Evolutionary conservation across 768 basidiomycete genomes (phyloP), one percentile per base, ranked within the genome.

Genomic region (Hericium coralloides): DNA sequence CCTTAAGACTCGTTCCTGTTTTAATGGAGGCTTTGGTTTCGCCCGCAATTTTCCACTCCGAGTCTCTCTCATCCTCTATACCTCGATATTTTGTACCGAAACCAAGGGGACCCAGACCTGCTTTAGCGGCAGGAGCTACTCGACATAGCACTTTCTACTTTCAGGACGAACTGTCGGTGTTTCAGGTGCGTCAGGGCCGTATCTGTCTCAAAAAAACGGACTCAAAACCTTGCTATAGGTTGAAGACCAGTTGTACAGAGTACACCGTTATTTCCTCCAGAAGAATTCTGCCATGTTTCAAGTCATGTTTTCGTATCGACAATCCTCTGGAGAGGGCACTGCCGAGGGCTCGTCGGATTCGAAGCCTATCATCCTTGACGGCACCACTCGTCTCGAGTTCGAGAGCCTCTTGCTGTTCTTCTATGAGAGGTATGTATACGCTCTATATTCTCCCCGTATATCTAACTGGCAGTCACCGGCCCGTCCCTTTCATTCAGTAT

Each of bases 221-320:
- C n/a, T 49, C 49, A 9, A 31, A 31, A 50, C 12, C 26, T n/a
- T 37, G 14, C 12, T 18, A 5, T 20, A 52, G 51, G 51, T 52
- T 2, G 51, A 52, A n/a, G 26, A 38, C 15, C 38, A 31, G 17
- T 4, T 52, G 14, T 52, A 52, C 51, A 52, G 37, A 38, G 37
- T 52, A 36, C 51, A 52, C 20, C 51, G 51, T 18, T 18, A 52
- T 12, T 52, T 52, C 8, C 31, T 52, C 10, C 18, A 37, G 18
- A 36, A n/a, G 36, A 9, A 37, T 9, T 52, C 51, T n/a, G 14
- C 26, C 14, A n/a, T 52, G n/a, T 52, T 52, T 52, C 17, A 14
- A 2, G 58, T 55, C 20, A 15, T 61, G 26, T 61, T 61, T 25
- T 38, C 37, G 38, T n/a, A 25, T 25, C 51, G 12, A 14, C 37